Evolutionary conservation across 176 grass and related monocot species (phyloP), one percentile per base, ranked within the genome.

Genomic region (Raddia distichophylla): DNA sequence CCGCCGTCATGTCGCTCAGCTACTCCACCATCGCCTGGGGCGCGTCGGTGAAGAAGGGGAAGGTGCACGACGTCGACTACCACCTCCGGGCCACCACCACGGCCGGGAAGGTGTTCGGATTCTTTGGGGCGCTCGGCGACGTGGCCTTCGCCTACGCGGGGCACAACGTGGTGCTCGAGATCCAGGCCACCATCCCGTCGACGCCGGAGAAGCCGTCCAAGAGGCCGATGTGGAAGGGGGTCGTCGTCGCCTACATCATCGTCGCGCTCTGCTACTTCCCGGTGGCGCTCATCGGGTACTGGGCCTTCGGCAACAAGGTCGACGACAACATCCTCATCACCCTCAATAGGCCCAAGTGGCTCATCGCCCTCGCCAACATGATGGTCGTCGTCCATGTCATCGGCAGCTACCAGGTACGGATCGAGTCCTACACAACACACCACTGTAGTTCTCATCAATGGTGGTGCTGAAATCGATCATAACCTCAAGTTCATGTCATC

Each of bases 161-260:
- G 0, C 95, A 98, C 88, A 98, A 98, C 20, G 92, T 98, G 54
- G 95, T 94, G 55, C 74, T 98, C 12, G 95, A 98, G 81, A 98
- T 98, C 66, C 95, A 98, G 35, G 95, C 95, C 16, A 98, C 95
- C 8, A 94, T 98, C 47, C 92, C 92, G 11, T 98, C 95, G 0
- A 89, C 90, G 27, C 90, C 95, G 22, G 90, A 94, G 73, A 86
- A 76, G 54, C 95, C 92, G 1, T 94, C 95, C 20, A 98, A 98
- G 81, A 98, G 91, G 85, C 90, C 95, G 6, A 98, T 98, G 95
- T 98, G 95, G 95, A 94, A 77, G 86, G 95, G 95, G 3, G 95
- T 98, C 7, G 19, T 98, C 10, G 92, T 98, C 3, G 95, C 95
- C 44, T 98, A 98, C 81, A 87, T 94, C 12, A 8, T 98, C 4